Base-by-base conservation (phyloP, 345 rosid species). In the Salix caprea region DNA sequence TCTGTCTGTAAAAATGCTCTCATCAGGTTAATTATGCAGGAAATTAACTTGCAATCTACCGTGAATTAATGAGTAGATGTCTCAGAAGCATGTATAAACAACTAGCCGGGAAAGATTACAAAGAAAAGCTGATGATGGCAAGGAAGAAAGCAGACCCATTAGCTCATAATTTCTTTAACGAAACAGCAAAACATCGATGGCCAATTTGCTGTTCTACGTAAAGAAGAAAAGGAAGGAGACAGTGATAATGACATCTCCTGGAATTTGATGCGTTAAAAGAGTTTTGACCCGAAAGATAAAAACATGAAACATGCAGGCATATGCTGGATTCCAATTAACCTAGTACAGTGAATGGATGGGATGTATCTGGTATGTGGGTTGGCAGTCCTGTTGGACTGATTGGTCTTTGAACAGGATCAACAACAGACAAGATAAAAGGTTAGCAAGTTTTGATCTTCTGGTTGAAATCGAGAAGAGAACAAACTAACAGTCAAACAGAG, bases 401-500 rank as follows among this genome's bases (percentile, higher is more conserved):
- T 72, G 50, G 48, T 58, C 14, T 30, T 39, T 2, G 26, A 60
- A 36, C 48, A n/a, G 39, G 6, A 58, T 58, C 28, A 58, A 1
- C 28, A 58, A 2, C n/a, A 24, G 16, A 40, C 16, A 40, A 36
- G 18, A 37, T 32, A n/a, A 46, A 46, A 32, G 39, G 30, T 5
- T 18, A 2, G n/a, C 39, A 30, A 26, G 4, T 30, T 16, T 11
- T 13, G 32, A 26, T 14, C 21, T 46, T 18, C 46, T 14, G 0
- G 13, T 36, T 58, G 23, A n/a, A 10, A 21, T 8, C 19, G 2
- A 48, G 4, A 76, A 67, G 40, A 76, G 24, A 74, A 72, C 83
- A 76, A 80, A 80, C 8, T 80, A 80, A 48, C 39, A 48, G 80
- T 80, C 83, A 80, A 80, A 72, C 5, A 44, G 37, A n/a, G 80